phyloP scores from a whole-genome alignment of 1,284 basidiomycete genomes.

The Ceratobasidium sp. region DNA sequence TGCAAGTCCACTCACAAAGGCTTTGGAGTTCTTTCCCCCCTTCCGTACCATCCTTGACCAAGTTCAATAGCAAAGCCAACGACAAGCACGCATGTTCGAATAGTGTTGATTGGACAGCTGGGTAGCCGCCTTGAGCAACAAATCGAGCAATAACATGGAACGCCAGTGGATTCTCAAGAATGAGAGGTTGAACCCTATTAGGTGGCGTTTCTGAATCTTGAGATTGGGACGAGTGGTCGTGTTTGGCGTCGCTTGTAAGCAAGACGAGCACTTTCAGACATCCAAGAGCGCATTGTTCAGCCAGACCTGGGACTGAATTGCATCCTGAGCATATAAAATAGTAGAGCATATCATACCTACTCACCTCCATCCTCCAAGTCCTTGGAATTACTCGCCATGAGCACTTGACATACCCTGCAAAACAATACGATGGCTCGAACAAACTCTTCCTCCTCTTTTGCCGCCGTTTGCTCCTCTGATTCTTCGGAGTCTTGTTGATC shows the following conservation, averaged over 20 bases:
- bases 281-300: conserved; percentile 14
- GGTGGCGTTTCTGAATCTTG: conserved; percentile 55
- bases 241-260: conserved; percentile 41
- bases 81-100: conserved; percentile 72
- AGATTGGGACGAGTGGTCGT: conserved; percentile 51
- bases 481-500: conserved; percentile 54
- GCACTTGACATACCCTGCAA: conserved; percentile 53
- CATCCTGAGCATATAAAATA: not conserved
- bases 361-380: conserved; percentile 29
- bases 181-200: conserved; percentile 56
- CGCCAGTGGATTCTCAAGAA: conserved; percentile 54
- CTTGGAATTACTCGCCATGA: conserved; percentile 39
- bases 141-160: conserved; percentile 30
- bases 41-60: conserved; percentile 64
- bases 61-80: conserved; percentile 72
- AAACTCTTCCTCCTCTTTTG: conserved; percentile 47
- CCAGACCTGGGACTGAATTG: not conserved
- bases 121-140: conserved; percentile 13
- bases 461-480: conserved; percentile 41
- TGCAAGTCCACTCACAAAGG: conserved; percentile 54
- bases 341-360: not conserved
- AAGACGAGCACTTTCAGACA: conserved; percentile 24
- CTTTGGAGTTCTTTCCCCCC: conserved; percentile 57
- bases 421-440: conserved; percentile 56
- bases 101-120: not conserved